Evolutionary conservation across 148 eudicot genomes (phyloP).

Genomic region (Simmondsia chinensis): DNA sequence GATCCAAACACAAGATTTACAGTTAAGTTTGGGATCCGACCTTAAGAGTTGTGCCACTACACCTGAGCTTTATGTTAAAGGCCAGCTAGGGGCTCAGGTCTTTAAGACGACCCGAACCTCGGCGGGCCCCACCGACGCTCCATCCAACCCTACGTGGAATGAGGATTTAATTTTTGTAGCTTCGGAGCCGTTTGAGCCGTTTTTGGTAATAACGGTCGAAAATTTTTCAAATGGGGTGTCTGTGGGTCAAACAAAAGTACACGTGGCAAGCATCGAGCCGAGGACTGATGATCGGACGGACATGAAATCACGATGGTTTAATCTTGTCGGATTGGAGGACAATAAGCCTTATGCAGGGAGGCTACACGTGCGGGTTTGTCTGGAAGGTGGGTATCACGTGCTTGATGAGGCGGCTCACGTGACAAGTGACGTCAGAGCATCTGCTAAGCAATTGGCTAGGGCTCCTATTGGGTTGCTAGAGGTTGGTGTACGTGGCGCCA

Average conservation of each 20-base stretch:
- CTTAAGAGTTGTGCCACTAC: conserved; percentile 23
- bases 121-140: conserved; percentile 20
- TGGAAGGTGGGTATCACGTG: conserved; percentile 98
- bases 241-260: conserved; percentile 56
- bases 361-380: conserved; percentile 60
- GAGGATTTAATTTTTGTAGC: conserved; percentile 80
- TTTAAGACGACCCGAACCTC: conserved; percentile 53
- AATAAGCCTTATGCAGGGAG: conserved; percentile 58
- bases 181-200: conserved; percentile 86
- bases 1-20: conserved; percentile 89
- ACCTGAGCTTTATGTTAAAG: conserved; percentile 64
- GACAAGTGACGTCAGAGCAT: conserved; percentile 75
- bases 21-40: conserved; percentile 46
- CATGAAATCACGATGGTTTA: conserved; percentile 67
- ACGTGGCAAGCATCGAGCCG: conserved; percentile 48
- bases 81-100: conserved; percentile 63
- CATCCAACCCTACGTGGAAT: conserved; percentile 73
- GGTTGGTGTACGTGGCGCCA: conserved; percentile 75
- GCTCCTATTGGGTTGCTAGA: conserved; percentile 79
- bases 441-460: conserved; percentile 67
- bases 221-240: conserved; percentile 37
- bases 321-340: conserved; percentile 57
- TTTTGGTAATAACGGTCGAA: conserved; percentile 56
- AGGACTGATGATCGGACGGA: conserved; percentile 52
- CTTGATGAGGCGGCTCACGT: conserved; percentile 91